Base-by-base conservation (phyloP, 2,329 filamentous ascomycete genomes). In the Chalaropsis thielavioides region DNA sequence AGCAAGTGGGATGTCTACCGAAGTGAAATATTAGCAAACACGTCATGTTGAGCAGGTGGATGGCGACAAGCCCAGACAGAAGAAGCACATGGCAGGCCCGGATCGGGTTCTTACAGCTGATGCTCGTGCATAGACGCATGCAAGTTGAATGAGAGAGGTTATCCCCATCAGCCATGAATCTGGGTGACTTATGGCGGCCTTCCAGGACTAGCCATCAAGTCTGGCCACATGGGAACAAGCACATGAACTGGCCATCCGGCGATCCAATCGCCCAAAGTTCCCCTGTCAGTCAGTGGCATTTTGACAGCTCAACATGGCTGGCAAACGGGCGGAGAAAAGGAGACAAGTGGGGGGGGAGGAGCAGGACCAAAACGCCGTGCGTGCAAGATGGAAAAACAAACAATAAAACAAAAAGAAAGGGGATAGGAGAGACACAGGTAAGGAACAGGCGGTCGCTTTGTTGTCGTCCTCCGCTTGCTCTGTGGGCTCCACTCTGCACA, bases 191-290 rank as follows among this genome's bases (percentile, higher is more conserved):
- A 10, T 49, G 46, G n/a, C 31, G 31, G 31, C 31, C 31, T 56
- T 22, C 22, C 51, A 56, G 31, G 22, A 56, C 3, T 13, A 27
- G 22, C 15, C 24, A 56, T 22, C n/a, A 56, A 10, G 3, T 17
- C 24, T 10, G 27, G 27, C 51, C 51, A 56, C 51, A 56, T 56
- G 51, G 51, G 31, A 56, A 56, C 51, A 56, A 56, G 51, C 51
- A 27, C 24, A 19, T 15, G 51, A 35, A 56, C 15, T 31, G 51
- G 24, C 51, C 24, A 35, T 3, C 11, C 51, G 31, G 51, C 51
- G 24, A 56, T 56, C 51, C 17, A 15, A 56, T 35, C 24, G 51
- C 27, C 15, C 51, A 56, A 31, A 56, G 4, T 31, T 24, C 51
- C 51, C 51, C 31, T n/a, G n/a, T n/a, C n/a, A n/a, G 51, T 27